phyloP scores from a whole-genome alignment of 169 alveolate genomes.

The Eimeria acervulina region DNA sequence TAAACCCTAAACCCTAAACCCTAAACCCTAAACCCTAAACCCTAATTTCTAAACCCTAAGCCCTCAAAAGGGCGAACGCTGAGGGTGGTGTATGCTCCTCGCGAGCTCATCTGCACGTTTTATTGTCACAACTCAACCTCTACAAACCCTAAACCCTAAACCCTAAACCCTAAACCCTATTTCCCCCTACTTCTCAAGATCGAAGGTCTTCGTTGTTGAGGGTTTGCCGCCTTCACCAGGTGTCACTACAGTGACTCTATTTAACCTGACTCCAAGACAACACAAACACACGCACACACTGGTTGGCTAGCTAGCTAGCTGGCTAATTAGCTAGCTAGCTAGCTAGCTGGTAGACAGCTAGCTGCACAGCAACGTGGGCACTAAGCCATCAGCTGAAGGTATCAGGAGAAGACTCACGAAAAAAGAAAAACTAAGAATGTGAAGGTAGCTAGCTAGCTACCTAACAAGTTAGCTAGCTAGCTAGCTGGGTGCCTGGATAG shows the following conservation, averaged over 20 bases:
- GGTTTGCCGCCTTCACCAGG: conserved; percentile 3
- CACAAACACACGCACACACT: not conserved
- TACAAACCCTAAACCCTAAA: conserved; percentile 25
- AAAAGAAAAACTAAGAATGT: not conserved
- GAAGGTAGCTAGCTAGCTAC: not conserved
- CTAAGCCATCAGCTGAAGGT: not conserved
- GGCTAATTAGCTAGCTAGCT: not conserved
- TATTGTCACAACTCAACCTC: not conserved
- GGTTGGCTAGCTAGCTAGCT: not conserved
- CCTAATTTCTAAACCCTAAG: conserved; percentile 24
- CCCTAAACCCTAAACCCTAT: conserved; percentile 39
- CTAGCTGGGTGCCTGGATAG: not conserved
- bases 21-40: conserved; percentile 51
- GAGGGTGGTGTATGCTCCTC: not conserved
- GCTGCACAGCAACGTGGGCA: not conserved
- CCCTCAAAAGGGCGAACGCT: not conserved
- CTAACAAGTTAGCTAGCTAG: too few species aligned
- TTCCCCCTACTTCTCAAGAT: conserved; percentile 31
- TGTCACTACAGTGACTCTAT: not conserved
- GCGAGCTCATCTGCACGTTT: not conserved
- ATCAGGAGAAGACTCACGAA: too few species aligned
- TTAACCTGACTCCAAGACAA: not conserved
- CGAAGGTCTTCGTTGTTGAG: conserved; percentile 38
- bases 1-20: conserved; percentile 43
- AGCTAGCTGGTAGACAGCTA: not conserved